Percentiles rank a stretch among this genome's conserved stretches.
Evolutionary conservation across 495 filamentous ascomycete species (phyloP).

Genomic region (Sordaria brevicollis): DNA sequence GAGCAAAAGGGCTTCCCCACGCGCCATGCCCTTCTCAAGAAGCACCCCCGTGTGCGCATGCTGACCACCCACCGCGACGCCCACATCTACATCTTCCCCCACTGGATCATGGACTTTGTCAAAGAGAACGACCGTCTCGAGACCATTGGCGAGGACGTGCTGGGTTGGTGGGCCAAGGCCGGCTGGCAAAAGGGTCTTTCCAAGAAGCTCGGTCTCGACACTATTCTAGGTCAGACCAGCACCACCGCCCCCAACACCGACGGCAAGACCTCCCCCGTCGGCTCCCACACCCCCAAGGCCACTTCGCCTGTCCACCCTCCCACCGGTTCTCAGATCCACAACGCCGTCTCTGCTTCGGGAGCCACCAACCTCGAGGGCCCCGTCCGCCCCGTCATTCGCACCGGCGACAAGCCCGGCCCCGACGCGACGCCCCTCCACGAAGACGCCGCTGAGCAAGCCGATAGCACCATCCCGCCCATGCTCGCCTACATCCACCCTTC

Average conservation of each 20-base stretch:
- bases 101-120: conserved; percentile 82
- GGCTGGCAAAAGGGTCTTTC: conserved; percentile 76
- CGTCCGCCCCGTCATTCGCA: conserved; percentile 11
- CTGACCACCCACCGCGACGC: conserved; percentile 74
- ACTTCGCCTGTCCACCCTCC: not conserved
- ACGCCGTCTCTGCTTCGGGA: not conserved
- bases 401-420: conserved; percentile 16
- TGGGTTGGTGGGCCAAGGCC: conserved; percentile 93
- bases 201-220: conserved; percentile 61
- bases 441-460: conserved; percentile 18
- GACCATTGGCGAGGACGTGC: conserved; percentile 79
- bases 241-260: conserved; percentile 9
- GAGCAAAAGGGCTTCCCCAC: conserved; percentile 59
- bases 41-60: conserved; percentile 65
- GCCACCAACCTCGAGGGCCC: conserved; percentile 1
- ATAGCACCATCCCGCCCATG: conserved; percentile 58
- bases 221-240: conserved; percentile 42
- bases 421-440: not conserved
- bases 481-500: conserved; percentile 65
- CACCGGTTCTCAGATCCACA: conserved; percentile 1
- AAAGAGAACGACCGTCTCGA: conserved; percentile 67
- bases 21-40: conserved; percentile 58
- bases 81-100: conserved; percentile 86
- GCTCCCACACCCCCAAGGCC: not conserved
- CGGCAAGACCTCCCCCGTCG: conserved; percentile 4